Evolutionary conservation across 2,329 filamentous ascomycete species (phyloP), one percentile per base, ranked within the genome.

Genomic region (Aspergillus oerlinghausenensis): DNA sequence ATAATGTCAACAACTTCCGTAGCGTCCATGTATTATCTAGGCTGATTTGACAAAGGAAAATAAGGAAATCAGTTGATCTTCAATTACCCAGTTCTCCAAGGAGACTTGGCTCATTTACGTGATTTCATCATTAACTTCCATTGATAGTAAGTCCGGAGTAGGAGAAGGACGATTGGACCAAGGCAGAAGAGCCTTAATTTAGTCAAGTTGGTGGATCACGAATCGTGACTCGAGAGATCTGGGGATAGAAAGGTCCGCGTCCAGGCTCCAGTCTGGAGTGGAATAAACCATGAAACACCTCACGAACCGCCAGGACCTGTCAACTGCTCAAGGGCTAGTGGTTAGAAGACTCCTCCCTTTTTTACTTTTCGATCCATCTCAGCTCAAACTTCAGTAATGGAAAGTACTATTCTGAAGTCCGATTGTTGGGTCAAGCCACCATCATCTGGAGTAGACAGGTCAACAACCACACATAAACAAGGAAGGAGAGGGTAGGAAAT

Each of bases 201-300:
- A 43, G 43, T 50, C 51, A 52, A 51, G 51, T 60, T 40, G 56
- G 61, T 63, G 61, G 60, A 63, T 63, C 61, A 60, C 48, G 58
- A 56, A 54, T 54, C 38, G 19, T 59, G 58, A 56, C 52, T 55
- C 38, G 19, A 57, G 32, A 54, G 55, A 63, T 64, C 60, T 63
- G 56, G 60, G 62, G 62, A 61, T 47, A 23, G 60, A 61, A n/a
- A 23, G 23, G 23, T 17, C 21, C 43, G 43, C 21, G 43, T 17
- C 19, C 43, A 47, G 19, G 40, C 17, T 45, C 19, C 19, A 23
- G 32, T 38, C 32, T 38, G 14, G 32, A 32, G 32, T 14, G 14
- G 4, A 17, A 17, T 17, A 38, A 17, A 17, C 11, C 29, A 35
- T 35, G 32, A 35, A 35, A 35, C 32, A 35, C 14, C 32, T 38